Evolutionary conservation across 2,329 filamentous ascomycete genomes (phyloP), one percentile per base, ranked within the genome.

Genomic region (Hypoxylon rubiginosum): DNA sequence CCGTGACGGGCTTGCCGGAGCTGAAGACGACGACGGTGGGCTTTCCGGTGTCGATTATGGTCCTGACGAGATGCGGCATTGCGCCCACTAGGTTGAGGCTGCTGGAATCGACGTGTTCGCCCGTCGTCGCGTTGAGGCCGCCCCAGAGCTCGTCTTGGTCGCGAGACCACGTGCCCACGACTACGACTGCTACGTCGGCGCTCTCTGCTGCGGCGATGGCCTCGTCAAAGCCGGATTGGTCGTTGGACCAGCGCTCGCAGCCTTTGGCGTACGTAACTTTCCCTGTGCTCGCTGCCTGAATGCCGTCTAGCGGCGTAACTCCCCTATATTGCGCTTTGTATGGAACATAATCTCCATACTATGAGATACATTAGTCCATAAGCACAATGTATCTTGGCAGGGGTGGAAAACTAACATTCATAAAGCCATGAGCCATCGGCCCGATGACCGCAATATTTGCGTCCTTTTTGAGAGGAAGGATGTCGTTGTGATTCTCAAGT

Each of bases 311-410:
- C 3, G 91, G 91, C 1, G 89, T 92, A 4, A 92, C 85, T 34
- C 91, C 91, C 32, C 85, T 84, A 71, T 87, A 86, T 72, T 89
- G 85, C 13, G 89, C 86, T 50, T 83, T 80, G 73, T 89, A 87
- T 19, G 91, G 89, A 15, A 93, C 90, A 71, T 93, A 93, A 77
- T 92, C 91, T 54, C 91, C 91, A 64, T 92, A 91, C 84, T 88
- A 67, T 70, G 21, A 4, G 63, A 39, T n/a, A 5, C 13, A 15
- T 70, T 57, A 56, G 48, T 64, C 17, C 2, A 73, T 62, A 36
- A 77, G 74, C 60, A 73, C 71, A 10, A 74, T 71, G 41, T 73
- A 65, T 34, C 75, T 60, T 32, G 67, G 71, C n/a, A 19, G 17
- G 8, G 4, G 4, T n/a, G 6, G 8, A 7, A 30, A 26, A 80